Evolutionary conservation across 352 stramenopile species (phyloP).

Genomic region (Phytophthora sp.): DNA sequence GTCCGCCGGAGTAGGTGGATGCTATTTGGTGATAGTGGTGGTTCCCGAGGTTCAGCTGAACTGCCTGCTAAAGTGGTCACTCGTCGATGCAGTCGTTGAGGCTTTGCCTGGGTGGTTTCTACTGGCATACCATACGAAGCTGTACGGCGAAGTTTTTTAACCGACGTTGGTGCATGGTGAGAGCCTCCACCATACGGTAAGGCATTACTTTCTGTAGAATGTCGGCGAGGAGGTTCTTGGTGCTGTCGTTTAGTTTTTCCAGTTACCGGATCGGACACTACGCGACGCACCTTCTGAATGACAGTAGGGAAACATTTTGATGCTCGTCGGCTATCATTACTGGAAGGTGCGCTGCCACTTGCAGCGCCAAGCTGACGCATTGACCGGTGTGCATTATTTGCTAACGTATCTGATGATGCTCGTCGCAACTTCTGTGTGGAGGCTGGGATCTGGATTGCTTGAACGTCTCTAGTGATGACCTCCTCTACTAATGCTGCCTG

Average conservation of each 20-base stretch:
- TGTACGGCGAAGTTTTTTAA: background rate
- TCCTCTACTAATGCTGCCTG: background rate
- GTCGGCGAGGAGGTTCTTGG: background rate
- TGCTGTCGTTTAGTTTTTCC: background rate
- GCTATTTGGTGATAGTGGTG: background rate
- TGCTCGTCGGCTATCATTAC: background rate
- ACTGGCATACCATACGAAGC: background rate
- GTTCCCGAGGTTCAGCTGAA: background rate
- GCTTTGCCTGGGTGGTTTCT: background rate
- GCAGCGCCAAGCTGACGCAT: background rate
- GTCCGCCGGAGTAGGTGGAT: conserved; percentile 10
- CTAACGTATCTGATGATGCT: conserved; percentile 1
- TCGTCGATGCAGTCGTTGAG: background rate
- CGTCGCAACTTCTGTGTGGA: background rate
- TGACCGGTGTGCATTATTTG: background rate
- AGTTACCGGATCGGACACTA: background rate
- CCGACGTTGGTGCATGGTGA: background rate
- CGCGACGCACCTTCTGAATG: background rate
- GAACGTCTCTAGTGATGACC: background rate
- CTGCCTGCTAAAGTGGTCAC: background rate
- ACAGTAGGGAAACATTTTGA: background rate
- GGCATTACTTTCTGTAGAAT: background rate
- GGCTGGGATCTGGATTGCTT: background rate
- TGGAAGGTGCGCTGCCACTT: background rate
- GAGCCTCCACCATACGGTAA: background rate